Evolutionary conservation across 768 basidiomycete species (phyloP), one percentile per base, ranked within the genome.

Genomic region (Lactarius psammicola): DNA sequence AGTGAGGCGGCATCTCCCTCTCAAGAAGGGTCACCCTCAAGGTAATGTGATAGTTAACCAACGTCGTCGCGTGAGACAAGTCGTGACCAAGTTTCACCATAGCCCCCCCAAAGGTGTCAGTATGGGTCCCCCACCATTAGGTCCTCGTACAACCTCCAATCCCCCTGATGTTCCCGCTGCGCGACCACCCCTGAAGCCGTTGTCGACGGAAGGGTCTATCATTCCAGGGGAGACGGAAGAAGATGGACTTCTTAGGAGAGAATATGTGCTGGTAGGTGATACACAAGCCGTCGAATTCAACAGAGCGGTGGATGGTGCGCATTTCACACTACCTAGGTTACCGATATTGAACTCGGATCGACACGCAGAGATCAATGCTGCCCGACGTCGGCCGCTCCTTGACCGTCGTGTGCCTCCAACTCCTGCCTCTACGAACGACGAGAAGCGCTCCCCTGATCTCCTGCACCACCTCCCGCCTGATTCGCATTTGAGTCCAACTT

Each of bases 251-350:
- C 80, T 93, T 57, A 82, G 89, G 60, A 83, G 87, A 68, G 96
- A 98, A 72, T 99, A 99, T 71, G 96, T 98, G 0, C 84, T 99
- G 1, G 92, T 98, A 1, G 95, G 90, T 51, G 94, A 99, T 75
- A 86, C 84, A 61, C 83, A 88, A 58, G 92, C 92, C 2, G 90
- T 98, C 2, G 95, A 98, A 74, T 93, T 98, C 74, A 94, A 93
- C 74, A 86, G 87, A 18, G 85, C 94, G 3, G 89, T 96, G 1
- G 96, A 98, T 78, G 95, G 95, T 91, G 67, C 71, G 86, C 75
- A 20, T 30, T 31, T 56, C 36, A 26, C 59, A 13, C 3, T 44
- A 20, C 13, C 20, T 10, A 46, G 15, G 23, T 49, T 30, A 44
- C 49, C 36, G 13, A 40, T 17, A 18, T 58, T 54, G 59, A 42